Conservation (phyloP, 495 filamentous ascomycete genomes). For the Neurospora cerealis region DNA sequence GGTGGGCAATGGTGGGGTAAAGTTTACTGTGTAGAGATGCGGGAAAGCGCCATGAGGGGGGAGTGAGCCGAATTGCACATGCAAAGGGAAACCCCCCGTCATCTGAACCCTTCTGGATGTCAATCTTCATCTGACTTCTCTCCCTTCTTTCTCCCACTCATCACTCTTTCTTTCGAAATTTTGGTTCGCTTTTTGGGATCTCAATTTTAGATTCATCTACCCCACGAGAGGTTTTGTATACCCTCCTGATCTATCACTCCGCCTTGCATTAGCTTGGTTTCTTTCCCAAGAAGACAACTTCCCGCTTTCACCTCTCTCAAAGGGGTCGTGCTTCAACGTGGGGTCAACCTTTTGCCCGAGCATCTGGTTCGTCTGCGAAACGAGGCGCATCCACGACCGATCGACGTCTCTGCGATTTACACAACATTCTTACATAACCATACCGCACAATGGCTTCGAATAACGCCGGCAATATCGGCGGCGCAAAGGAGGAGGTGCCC, state of each 20-base stretch:
- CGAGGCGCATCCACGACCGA: background rate
- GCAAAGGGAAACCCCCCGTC: background rate
- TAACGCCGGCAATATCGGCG: conserved; percentile 6
- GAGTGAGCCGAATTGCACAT: background rate
- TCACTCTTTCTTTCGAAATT: background rate
- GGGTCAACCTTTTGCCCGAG: background rate
- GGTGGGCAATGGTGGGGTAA: background rate
- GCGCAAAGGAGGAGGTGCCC: conserved; percentile 4
- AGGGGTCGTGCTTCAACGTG: background rate
- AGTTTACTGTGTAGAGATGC: background rate
- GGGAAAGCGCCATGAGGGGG: background rate
- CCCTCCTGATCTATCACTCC: background rate
- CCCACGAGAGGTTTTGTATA: background rate
- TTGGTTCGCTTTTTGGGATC: background rate
- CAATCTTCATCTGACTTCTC: background rate
- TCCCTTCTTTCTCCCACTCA: background rate
- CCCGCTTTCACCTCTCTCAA: background rate
- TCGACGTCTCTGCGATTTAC: background rate
- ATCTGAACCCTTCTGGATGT: background rate
- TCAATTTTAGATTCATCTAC: background rate
- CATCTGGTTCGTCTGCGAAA: background rate
- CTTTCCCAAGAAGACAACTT: background rate
- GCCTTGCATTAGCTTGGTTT: background rate
- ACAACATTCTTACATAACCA: background rate
- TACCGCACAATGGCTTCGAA: conserved; percentile 10